Conservation (phyloP, 108 stramenopile species). For the Phaeodactylum tricornutum region DNA sequence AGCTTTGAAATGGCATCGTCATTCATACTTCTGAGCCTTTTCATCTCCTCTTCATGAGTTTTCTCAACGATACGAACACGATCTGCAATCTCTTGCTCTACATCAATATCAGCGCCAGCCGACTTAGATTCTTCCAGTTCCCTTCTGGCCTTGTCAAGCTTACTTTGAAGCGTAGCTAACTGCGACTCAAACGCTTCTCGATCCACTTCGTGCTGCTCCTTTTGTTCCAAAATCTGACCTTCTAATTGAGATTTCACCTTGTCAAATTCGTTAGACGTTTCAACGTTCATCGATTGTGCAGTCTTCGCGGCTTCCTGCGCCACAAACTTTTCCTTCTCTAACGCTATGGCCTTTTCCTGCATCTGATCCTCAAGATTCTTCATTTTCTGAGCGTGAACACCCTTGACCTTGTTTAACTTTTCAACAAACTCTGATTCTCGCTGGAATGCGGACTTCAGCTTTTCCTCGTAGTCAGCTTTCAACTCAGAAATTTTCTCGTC, state of each 20-base stretch:
- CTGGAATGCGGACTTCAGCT: conserved; percentile 8
- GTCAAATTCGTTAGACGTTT: conserved; percentile 10
- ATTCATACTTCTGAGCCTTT: background rate
- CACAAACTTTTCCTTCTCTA: conserved; percentile 16
- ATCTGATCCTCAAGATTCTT: conserved; percentile 18
- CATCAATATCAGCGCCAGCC: conserved; percentile 14
- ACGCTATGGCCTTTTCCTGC: conserved; percentile 10
- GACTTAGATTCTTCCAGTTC: conserved; percentile 12
- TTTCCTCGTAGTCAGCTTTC: conserved; percentile 10
- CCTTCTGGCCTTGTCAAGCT: conserved; percentile 5
- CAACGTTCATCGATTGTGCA: conserved; percentile 9
- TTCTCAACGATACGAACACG: too few relatives aligned
- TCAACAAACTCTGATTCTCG: conserved; percentile 4
- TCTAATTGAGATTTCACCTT: conserved; percentile 1
- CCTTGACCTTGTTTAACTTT: conserved; percentile 7
- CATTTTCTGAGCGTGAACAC: conserved; percentile 23
- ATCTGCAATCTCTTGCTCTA: conserved; percentile 11
- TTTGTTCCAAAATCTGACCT: conserved; percentile 7
- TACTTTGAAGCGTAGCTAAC: conserved; percentile 3
- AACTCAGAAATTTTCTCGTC: conserved; percentile 5
- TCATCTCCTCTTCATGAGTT: background rate
- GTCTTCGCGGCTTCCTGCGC: conserved; percentile 7
- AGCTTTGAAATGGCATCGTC: background rate
- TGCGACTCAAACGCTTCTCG: background rate
- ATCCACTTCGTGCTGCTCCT: conserved; percentile 5